Percentiles rank a stretch among this genome's conserved stretches.
These are phyloP conservation scores for Aspergillus bertholletiae DNA, from an alignment of 495 filamentous ascomycete species.

Conservation along the genomic window DNA sequence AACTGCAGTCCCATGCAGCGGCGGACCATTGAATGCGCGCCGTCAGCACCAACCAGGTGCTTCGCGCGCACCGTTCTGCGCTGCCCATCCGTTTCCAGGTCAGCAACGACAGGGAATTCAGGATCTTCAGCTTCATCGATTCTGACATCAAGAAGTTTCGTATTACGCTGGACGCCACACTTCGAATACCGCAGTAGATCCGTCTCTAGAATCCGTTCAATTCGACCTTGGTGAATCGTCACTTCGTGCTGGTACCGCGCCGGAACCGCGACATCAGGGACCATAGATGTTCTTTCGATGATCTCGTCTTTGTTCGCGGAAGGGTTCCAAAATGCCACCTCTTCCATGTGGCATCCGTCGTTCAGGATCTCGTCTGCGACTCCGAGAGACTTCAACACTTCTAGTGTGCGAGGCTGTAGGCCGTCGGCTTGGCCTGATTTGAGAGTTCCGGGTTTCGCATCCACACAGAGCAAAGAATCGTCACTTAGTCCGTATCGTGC, in stretches of 20 bases:
- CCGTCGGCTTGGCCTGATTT: slow-evolving; percentile 64
- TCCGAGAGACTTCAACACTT: slow-evolving; percentile 54
- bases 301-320: slow-evolving; percentile 44
- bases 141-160: slow-evolving; percentile 50
- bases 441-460: slow-evolving; percentile 38
- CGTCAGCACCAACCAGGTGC: slow-evolving; percentile 67
- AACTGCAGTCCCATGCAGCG: slow-evolving; percentile 55
- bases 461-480: slow-evolving; percentile 42
- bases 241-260: slow-evolving; percentile 51
- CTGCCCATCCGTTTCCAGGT: slow-evolving; percentile 42
- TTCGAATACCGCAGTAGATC: slow-evolving; percentile 47
- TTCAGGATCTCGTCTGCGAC: slow-evolving; percentile 35
- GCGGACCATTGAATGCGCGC: slow-evolving; percentile 60
- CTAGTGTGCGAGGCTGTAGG: slow-evolving; percentile 56
- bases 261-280: slow-evolving; percentile 43
- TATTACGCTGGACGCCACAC: slow-evolving; percentile 47
- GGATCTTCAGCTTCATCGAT: slow-evolving; percentile 54
- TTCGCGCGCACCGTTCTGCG: slow-evolving; percentile 50
- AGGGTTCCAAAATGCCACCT: slow-evolving; percentile 49
- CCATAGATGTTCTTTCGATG: slow-evolving; percentile 49
- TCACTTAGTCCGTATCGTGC: slow-evolving; percentile 46
- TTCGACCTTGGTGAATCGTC: slow-evolving; percentile 59
- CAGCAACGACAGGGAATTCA: slow-evolving; percentile 42
- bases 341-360: slow-evolving; percentile 35
- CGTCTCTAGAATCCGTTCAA: slow-evolving; percentile 59